Evolutionary conservation across 2,329 filamentous ascomycete genomes (phyloP).

Genomic region (Stemphylium beticola): DNA sequence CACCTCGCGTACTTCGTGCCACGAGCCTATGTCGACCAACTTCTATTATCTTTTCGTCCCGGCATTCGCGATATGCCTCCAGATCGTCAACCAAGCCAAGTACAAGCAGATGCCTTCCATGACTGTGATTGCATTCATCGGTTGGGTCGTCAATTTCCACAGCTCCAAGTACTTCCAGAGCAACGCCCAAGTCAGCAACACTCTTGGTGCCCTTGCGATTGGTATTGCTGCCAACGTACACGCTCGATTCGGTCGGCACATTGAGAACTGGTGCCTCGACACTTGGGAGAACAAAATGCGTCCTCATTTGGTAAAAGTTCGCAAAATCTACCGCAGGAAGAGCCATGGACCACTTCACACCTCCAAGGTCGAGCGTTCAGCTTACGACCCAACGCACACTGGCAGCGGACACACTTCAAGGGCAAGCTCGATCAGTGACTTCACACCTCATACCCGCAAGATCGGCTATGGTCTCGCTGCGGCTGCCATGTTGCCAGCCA

Average conservation of each 20-base stretch:
- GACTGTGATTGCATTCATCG: conserved; percentile 73
- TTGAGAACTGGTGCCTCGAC: conserved; percentile 63
- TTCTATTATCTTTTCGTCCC: conserved; percentile 76
- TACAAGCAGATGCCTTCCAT: conserved; percentile 79
- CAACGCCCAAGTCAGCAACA: conserved; percentile 78
- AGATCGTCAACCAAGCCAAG: conserved; percentile 81
- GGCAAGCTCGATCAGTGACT: conserved; percentile 33
- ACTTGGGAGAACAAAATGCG: conserved; percentile 60
- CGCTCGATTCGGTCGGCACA: conserved; percentile 67
- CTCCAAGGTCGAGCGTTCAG: conserved; percentile 27
- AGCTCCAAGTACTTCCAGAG: conserved; percentile 68
- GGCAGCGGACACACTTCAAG: conserved; percentile 27
- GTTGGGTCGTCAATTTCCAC: conserved; percentile 79
- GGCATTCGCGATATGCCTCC: conserved; percentile 74
- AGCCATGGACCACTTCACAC: conserved; percentile 23
- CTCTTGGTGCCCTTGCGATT: conserved; percentile 76
- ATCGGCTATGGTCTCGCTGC: conserved; percentile 79
- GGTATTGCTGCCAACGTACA: conserved; percentile 82
- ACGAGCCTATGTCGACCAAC: conserved; percentile 56
- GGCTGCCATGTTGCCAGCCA: conserved; percentile 83
- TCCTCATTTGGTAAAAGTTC: conserved; percentile 43
- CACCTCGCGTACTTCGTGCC: conserved; percentile 52
- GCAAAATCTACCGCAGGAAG: conserved; percentile 33
- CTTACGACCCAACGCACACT: conserved; percentile 25
- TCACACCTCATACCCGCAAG: conserved; percentile 42